Conservation (phyloP, 805 yeast species). For the Kodamaea hsintzibuensis region DNA sequence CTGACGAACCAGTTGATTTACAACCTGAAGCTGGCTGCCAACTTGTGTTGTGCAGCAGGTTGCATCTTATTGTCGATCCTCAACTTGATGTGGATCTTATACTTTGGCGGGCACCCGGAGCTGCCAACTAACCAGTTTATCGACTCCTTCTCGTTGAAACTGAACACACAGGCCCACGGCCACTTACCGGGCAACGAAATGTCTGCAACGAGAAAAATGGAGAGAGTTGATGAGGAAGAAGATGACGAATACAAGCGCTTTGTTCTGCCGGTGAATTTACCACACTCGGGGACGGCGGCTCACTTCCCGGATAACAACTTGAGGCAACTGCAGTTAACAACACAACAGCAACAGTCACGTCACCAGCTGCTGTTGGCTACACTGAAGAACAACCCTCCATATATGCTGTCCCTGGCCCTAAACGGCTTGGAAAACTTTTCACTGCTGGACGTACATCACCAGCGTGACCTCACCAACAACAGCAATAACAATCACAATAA, state of each 20-base stretch:
- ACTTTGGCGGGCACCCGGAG: conserved; percentile 87
- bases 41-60: conserved; percentile 91
- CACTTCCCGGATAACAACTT: conserved; percentile 34
- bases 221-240: conserved; percentile 18
- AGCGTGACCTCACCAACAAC: conserved; percentile 27
- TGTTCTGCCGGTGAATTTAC: conserved; percentile 18
- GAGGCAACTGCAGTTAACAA: conserved; percentile 35
- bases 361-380: conserved; percentile 23
- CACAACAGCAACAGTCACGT: conserved; percentile 18
- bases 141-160: conserved; percentile 73
- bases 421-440: conserved; percentile 62
- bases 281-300: conserved; percentile 6
- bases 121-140: conserved; percentile 84
- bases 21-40: conserved; percentile 53
- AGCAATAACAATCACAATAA: conserved; percentile 21
- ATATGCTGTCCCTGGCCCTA: conserved; percentile 55
- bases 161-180: conserved; percentile 36
- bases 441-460: conserved; percentile 32
- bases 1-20: conserved; percentile 80
- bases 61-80: conserved; percentile 79
- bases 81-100: conserved; percentile 82
- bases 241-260: conserved; percentile 24
- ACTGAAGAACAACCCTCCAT: conserved; percentile 27
- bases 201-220: conserved; percentile 7
- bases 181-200: conserved; percentile 26